Percentiles rank a stretch among this genome's conserved stretches.
These are phyloP conservation scores for Elsinoe batatas DNA, from an alignment of 2,329 filamentous ascomycete species.

Conservation along the genomic window DNA sequence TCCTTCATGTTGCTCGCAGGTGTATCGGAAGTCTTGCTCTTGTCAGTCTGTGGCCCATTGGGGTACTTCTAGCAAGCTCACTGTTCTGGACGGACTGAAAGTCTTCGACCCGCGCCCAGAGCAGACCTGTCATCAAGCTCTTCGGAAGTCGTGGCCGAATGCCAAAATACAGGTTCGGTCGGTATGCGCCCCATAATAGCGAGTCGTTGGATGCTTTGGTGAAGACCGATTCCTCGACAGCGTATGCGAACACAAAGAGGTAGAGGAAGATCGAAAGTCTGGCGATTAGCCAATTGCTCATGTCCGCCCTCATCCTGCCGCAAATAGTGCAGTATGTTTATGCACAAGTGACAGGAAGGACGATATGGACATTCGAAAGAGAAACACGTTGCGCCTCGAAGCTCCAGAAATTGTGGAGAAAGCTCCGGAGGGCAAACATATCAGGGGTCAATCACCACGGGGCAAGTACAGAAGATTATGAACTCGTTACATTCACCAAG, in stretches of 20 bases:
- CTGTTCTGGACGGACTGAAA: slow-evolving; percentile 66
- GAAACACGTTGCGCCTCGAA: slow-evolving; percentile 5
- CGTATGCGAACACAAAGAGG: slow-evolving; percentile 8
- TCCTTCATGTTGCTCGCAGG: slow-evolving; percentile 88
- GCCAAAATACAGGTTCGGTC: slow-evolving; percentile 90
- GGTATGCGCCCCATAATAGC: slow-evolving; percentile 91
- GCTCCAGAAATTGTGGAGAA: slow-evolving; percentile 7
- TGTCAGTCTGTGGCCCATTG: slow-evolving; percentile 13
- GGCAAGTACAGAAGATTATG: background rate
- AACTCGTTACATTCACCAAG: background rate
- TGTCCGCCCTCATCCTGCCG: background rate
- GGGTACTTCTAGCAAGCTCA: slow-evolving; percentile 37
- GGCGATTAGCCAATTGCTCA: slow-evolving; percentile 13
- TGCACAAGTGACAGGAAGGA: background rate
- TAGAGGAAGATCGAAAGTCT: slow-evolving; percentile 13
- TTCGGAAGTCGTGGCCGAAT: slow-evolving; percentile 72
- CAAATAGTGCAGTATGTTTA: background rate
- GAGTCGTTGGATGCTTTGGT: slow-evolving; percentile 59
- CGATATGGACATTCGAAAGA: background rate
- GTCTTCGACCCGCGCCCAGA: slow-evolving; percentile 81
- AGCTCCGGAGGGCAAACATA: background rate
- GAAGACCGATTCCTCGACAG: slow-evolving; percentile 22
- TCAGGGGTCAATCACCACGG: background rate
- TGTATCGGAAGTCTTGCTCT: slow-evolving; percentile 68
- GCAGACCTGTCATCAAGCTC: slow-evolving; percentile 69